Evolutionary conservation across 257 asterid species (phyloP).

Genomic region (Nicotiana sylvestris): DNA sequence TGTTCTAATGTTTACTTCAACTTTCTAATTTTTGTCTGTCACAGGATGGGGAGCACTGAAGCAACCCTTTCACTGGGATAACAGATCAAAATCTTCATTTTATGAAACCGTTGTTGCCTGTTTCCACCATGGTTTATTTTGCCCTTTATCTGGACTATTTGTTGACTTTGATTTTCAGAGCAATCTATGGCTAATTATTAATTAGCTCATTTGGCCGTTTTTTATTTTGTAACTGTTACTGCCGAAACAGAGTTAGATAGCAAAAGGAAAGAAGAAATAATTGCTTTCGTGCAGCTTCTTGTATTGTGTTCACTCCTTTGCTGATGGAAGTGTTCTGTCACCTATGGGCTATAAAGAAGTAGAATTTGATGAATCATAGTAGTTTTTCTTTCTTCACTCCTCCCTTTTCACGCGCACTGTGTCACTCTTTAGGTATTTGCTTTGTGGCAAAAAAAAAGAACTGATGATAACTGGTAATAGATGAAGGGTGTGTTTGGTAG

Average conservation of each 20-base stretch:
- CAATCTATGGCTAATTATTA: too few species aligned
- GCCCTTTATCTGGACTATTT: slow-evolving; percentile 1
- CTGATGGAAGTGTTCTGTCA: not conserved
- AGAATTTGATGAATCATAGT: not conserved
- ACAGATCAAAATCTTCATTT: not conserved
- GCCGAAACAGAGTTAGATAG: not conserved
- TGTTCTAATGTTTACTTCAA: not conserved
- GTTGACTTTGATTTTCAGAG: not conserved
- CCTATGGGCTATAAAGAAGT: not conserved
- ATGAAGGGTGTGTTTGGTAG: too few species aligned
- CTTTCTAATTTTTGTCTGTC: not conserved
- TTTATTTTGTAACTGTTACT: not conserved
- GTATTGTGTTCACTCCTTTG: not conserved
- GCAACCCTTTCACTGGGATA: slow-evolving; percentile 8
- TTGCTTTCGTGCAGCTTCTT: not conserved
- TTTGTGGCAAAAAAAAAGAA: too few species aligned
- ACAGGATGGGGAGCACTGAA: slow-evolving; percentile 45
- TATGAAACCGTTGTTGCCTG: not conserved
- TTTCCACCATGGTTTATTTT: not conserved
- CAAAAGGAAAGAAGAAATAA: slow-evolving; percentile 1
- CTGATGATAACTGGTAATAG: too few species aligned
- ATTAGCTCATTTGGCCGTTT: not conserved
- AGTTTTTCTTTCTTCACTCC: not conserved
- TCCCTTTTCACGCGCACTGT: not conserved
- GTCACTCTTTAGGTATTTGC: too few species aligned